Percentiles rank a stretch among this genome's conserved stretches.
Conservation (phyloP, 225 moss, liverwort and hornwort genomes). For the Climacium dendroides region DNA sequence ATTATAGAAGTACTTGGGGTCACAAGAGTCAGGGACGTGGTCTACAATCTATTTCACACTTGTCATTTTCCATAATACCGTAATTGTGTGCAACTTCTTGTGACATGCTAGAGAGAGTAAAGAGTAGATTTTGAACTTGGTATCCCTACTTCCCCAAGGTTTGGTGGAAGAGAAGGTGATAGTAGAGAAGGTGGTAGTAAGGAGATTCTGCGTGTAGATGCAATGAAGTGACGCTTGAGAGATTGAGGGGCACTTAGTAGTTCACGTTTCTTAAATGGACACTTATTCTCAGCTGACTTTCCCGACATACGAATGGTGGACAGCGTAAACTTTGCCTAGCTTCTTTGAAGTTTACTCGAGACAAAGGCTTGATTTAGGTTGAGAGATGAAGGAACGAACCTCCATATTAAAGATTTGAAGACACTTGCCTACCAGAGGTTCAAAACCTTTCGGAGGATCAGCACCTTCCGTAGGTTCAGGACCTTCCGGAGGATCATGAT, state of each 20-base stretch:
- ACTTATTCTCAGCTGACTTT: not conserved
- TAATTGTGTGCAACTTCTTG: not conserved
- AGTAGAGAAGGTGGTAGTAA: not conserved
- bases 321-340: not conserved
- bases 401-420: slow-evolving; percentile 39
- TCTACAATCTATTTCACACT: not conserved
- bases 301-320: not conserved
- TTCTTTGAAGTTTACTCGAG: not conserved
- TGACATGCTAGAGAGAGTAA: not conserved
- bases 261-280: not conserved
- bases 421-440: slow-evolving; percentile 42
- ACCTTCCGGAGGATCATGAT: too few species aligned
- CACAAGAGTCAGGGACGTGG: too few species aligned
- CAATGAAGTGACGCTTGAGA: not conserved
- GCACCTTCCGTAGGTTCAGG: too few species aligned
- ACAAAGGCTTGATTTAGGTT: not conserved
- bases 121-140: not conserved
- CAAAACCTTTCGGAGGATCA: too few species aligned
- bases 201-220: not conserved
- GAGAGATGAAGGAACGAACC: not conserved
- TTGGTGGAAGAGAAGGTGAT: not conserved
- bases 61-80: not conserved
- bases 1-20: too few species aligned
- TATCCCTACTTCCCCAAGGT: not conserved
- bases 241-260: not conserved